phyloP scores from a whole-genome alignment of 2,329 filamentous ascomycete species.

The Chrysoporthe deuterocubensis region DNA sequence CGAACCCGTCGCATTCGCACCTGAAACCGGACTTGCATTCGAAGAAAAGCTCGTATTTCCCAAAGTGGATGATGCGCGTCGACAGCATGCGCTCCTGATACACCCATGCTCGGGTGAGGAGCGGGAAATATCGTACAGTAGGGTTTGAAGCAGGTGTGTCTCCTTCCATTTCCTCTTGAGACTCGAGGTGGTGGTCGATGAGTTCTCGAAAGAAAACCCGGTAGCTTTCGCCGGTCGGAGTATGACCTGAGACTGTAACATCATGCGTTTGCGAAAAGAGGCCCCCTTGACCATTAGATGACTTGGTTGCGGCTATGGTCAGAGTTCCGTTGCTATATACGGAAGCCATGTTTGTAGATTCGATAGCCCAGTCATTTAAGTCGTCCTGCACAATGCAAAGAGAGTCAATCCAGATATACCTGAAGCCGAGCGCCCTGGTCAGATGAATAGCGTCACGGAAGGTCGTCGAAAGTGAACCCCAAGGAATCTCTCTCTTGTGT shows the following conservation, averaged over 20 bases:
- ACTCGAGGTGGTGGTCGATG: constrained; percentile 5
- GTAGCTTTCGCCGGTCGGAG: constrained; percentile 5
- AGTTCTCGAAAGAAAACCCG: not conserved
- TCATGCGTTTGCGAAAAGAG: constrained; percentile 6
- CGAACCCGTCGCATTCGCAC: constrained; percentile 14
- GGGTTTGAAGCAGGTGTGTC: not conserved
- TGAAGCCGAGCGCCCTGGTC: constrained; percentile 4
- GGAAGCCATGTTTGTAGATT: constrained; percentile 23
- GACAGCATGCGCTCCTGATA: constrained; percentile 18
- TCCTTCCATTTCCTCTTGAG: not conserved
- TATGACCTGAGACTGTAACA: not conserved
- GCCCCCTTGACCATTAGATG: not conserved
- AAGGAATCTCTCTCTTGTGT: not conserved
- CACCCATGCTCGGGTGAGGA: constrained; percentile 14
- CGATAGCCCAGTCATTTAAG: constrained; percentile 19
- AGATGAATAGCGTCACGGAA: constrained; percentile 7
- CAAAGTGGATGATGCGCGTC: constrained; percentile 12
- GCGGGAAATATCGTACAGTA: not conserved
- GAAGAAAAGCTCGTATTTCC: constrained; percentile 8
- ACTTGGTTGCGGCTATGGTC: constrained; percentile 20
- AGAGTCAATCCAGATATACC: constrained; percentile 18
- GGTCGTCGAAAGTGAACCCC: not conserved
- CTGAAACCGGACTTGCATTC: constrained; percentile 3
- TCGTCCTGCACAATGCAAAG: constrained; percentile 28
- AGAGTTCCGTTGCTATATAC: constrained; percentile 19